These are phyloP conservation scores for Diaporthe helianthi DNA, from an alignment of 2,329 filamentous ascomycete species.

Conservation along the genomic window DNA sequence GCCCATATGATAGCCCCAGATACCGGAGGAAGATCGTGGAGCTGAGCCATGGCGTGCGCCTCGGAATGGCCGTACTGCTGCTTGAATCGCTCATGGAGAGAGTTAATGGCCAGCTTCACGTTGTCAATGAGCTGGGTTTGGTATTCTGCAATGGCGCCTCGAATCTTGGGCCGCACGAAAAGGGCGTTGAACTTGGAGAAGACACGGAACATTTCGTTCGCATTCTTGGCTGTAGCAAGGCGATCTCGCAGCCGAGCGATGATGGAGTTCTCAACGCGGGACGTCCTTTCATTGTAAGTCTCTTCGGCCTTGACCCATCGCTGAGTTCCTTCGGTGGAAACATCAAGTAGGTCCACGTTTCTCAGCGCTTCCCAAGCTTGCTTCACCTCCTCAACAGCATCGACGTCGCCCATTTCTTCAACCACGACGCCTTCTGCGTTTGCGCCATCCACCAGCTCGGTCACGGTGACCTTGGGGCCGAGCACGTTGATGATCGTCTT, in stretches of 20 bases:
- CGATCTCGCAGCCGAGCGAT: slow-evolving; percentile 93
- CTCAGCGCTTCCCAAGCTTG: slow-evolving; percentile 94
- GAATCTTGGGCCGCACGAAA: slow-evolving; percentile 98
- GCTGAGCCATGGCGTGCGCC: slow-evolving; percentile 96
- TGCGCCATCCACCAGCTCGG: slow-evolving; percentile 58
- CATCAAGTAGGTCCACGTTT: slow-evolving; percentile 94
- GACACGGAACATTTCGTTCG: slow-evolving; percentile 99
- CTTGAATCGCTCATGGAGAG: slow-evolving; percentile 95
- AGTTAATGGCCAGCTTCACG: slow-evolving; percentile 93
- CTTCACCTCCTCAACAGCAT: slow-evolving; percentile 94
- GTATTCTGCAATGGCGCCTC: slow-evolving; percentile 96
- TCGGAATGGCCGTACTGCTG: slow-evolving; percentile 98
- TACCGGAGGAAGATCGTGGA: slow-evolving; percentile 93
- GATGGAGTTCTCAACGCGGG: slow-evolving; percentile 97
- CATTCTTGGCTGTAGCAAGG: slow-evolving; percentile 92
- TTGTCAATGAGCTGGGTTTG: slow-evolving; percentile 98
- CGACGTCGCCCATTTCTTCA: slow-evolving; percentile 95
- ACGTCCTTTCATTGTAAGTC: slow-evolving; percentile 96
- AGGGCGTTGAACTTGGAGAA: slow-evolving; percentile 99
- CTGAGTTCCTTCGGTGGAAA: slow-evolving; percentile 86
- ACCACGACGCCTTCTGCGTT: slow-evolving; percentile 72
- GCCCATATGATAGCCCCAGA: slow-evolving; percentile 98
- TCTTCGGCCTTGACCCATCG: slow-evolving; percentile 94
- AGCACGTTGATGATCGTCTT: slow-evolving; percentile 97
- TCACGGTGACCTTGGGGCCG: slow-evolving; percentile 71